phyloP scores from a whole-genome alignment of 2,329 filamentous ascomycete species.

The Aspergillus pseudoviridinutans region DNA sequence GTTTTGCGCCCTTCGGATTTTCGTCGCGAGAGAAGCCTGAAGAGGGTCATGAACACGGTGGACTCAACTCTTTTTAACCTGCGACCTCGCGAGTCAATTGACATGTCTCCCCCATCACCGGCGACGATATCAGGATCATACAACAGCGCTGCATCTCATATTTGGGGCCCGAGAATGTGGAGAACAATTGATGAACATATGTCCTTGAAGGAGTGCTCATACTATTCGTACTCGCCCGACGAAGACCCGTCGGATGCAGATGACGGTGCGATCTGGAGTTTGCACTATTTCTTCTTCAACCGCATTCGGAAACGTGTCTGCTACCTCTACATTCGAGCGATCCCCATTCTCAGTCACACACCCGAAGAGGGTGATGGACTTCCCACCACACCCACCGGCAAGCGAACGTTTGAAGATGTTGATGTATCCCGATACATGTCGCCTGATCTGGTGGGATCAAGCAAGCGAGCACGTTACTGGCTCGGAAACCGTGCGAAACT shows the following conservation, averaged over 20 bases:
- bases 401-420: constrained; percentile 46
- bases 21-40: constrained; percentile 73
- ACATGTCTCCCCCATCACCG: constrained; percentile 39
- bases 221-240: constrained; percentile 85
- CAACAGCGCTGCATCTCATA: constrained; percentile 51
- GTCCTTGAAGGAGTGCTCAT: constrained; percentile 79
- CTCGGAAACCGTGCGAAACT: constrained; percentile 62
- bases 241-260: constrained; percentile 92
- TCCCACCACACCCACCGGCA: constrained; percentile 39
- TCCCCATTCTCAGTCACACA: constrained; percentile 67
- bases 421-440: constrained; percentile 36
- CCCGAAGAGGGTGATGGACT: constrained; percentile 47
- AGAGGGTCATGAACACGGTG: constrained; percentile 78
- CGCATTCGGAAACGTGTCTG: constrained; percentile 86
- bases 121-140: constrained; percentile 45
- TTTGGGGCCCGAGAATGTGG: constrained; percentile 92
- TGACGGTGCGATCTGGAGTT: constrained; percentile 88
- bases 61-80: constrained; percentile 86
- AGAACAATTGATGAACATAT: constrained; percentile 90
- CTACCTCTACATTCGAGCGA: constrained; percentile 87
- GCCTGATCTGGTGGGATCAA: constrained; percentile 56
- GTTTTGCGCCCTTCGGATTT: constrained; percentile 87
- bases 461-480: constrained; percentile 86
- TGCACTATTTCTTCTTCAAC: constrained; percentile 98
- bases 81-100: constrained; percentile 56